A percentile compares a stretch with the other conserved stretches of the same genome.
Conservation (phyloP, 441 rosid genomes). For the Viola pubescens region DNA sequence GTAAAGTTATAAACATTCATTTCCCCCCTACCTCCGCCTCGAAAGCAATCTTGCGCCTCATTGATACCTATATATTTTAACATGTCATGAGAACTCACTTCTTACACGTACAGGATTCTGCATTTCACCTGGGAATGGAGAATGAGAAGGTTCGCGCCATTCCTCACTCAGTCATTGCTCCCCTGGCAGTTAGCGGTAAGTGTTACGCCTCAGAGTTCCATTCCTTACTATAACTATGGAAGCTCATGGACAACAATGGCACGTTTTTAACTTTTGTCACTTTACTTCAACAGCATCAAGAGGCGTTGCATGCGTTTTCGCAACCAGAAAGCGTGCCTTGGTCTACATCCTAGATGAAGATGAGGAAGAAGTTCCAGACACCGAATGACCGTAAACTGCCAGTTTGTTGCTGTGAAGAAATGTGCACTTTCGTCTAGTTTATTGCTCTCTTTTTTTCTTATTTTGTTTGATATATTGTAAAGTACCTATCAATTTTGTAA, state of each 20-base stretch:
- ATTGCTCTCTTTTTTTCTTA: neutral
- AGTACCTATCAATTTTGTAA: too few relatives aligned
- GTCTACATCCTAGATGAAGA: slow-evolving; percentile 92
- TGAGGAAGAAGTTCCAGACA: slow-evolving; percentile 62
- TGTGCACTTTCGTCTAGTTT: neutral
- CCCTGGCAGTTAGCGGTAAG: slow-evolving; percentile 87
- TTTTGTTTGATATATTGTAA: too few relatives aligned
- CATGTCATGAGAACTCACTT: neutral
- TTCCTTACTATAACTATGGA: neutral
- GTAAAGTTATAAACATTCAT: neutral
- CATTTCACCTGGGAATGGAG: slow-evolving; percentile 47
- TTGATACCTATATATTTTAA: neutral
- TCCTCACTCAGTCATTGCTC: slow-evolving; percentile 55
- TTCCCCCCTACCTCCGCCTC: neutral
- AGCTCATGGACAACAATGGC: neutral
- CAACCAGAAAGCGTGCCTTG: slow-evolving; percentile 68
- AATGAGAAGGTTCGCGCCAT: slow-evolving; percentile 61
- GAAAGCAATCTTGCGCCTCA: neutral
- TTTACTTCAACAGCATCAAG: slow-evolving; percentile 59
- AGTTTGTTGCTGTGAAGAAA: neutral
- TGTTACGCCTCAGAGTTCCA: neutral
- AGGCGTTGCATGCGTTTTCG: slow-evolving; percentile 81
- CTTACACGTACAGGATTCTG: slow-evolving; percentile 34
- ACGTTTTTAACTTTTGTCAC: neutral
- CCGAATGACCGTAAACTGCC: slow-evolving; percentile 26